Conservation (phyloP, 768 basidiomycete species). For the Butyriboletus loyo region DNA sequence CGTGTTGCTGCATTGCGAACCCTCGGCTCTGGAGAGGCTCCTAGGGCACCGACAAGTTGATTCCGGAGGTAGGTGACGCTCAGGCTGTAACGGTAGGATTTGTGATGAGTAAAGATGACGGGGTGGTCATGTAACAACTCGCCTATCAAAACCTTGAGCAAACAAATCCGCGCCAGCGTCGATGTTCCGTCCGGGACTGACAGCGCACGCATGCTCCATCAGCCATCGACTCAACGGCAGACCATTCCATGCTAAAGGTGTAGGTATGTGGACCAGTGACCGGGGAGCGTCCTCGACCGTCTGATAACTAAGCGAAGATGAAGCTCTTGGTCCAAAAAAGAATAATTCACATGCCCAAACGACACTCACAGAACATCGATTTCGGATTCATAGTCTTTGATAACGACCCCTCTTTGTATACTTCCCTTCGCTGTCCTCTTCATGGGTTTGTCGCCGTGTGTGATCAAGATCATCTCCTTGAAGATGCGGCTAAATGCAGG, state of each 20-base stretch:
- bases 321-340: not conserved
- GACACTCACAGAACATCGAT: constrained; percentile 22
- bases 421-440: constrained; percentile 35
- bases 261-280: not conserved
- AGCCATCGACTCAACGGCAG: constrained; percentile 10
- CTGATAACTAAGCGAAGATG: constrained; percentile 3
- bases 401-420: constrained; percentile 11
- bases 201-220: not conserved
- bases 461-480: constrained; percentile 51
- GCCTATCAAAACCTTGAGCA: constrained; percentile 36
- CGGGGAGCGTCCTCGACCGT: not conserved
- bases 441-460: constrained; percentile 39
- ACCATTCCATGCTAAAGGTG: not conserved
- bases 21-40: constrained; percentile 24
- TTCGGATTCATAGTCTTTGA: constrained; percentile 25
- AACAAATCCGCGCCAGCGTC: constrained; percentile 17
- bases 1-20: constrained; percentile 18
- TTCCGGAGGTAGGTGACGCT: constrained; percentile 26
- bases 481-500: constrained; percentile 43
- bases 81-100: constrained; percentile 11
- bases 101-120: not conserved
- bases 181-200: not conserved
- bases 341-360: too few species aligned
- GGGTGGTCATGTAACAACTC: not conserved
- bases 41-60: constrained; percentile 15